These are phyloP conservation scores for Diaporthe capsici DNA, from an alignment of 2,329 filamentous ascomycete genomes.

Conservation along the genomic window DNA sequence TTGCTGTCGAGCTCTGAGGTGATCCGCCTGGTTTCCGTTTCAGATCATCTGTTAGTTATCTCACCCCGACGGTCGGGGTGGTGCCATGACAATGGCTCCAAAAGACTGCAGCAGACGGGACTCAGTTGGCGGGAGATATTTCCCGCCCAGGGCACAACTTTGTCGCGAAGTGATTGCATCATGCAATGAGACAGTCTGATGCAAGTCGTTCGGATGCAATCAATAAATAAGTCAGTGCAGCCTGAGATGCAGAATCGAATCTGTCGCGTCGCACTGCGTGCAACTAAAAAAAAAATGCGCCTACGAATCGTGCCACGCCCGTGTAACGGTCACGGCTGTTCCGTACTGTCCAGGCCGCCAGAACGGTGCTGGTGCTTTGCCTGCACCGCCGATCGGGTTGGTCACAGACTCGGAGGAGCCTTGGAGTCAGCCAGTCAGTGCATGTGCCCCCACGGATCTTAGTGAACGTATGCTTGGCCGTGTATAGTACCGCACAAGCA, in stretches of 20 bases:
- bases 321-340: conserved; percentile 14
- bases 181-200: conserved; percentile 23
- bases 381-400: not conserved
- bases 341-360: not conserved
- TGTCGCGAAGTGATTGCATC: conserved; percentile 7
- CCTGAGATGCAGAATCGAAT: conserved; percentile 28
- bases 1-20: not conserved
- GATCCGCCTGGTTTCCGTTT: not conserved
- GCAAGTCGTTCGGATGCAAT: conserved; percentile 20
- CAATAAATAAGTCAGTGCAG: conserved; percentile 10
- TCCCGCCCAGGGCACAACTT: not conserved
- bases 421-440: not conserved
- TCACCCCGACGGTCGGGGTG: not conserved
- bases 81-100: not conserved
- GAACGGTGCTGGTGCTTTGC: not conserved
- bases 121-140: conserved; percentile 15
- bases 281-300: not conserved
- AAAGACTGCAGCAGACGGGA: not conserved
- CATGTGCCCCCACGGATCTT: conserved; percentile 12
- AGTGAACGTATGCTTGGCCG: conserved; percentile 8
- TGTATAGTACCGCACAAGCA: not conserved
- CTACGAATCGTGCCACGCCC: conserved; percentile 17
- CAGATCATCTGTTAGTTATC: not conserved
- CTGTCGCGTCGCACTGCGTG: conserved; percentile 28
- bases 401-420: not conserved